phyloP scores from a whole-genome alignment of 208 protist species.

The Leishmania aethiopica region DNA sequence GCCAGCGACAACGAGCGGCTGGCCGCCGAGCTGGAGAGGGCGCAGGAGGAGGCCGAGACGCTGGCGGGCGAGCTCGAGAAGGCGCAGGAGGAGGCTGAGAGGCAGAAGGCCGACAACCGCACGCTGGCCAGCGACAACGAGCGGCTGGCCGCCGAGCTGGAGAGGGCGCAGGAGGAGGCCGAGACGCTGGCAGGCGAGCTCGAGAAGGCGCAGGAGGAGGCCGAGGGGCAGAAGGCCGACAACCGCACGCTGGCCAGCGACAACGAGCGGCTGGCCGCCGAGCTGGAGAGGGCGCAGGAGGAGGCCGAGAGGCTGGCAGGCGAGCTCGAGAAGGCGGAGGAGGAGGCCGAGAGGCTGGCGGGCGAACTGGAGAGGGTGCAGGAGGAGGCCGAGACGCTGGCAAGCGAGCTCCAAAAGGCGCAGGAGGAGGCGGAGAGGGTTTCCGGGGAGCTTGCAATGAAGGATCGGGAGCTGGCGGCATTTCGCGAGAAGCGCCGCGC shows the following conservation, averaged over 20 bases:
- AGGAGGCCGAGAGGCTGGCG: background rate
- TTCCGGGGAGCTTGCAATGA: background rate
- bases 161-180: background rate
- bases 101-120: background rate
- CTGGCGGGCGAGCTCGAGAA: background rate
- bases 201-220: background rate
- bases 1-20: background rate
- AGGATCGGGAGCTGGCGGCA: background rate
- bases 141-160: background rate
- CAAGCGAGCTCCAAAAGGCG: background rate
- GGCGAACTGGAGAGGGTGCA: background rate
- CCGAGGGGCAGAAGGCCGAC: background rate
- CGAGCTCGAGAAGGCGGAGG: background rate
- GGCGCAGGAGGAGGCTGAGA: background rate
- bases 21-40: background rate
- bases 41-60: background rate
- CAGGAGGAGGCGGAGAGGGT: background rate
- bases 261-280: background rate
- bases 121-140: background rate
- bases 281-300: background rate
- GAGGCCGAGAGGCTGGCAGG: background rate
- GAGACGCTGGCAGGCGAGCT: background rate
- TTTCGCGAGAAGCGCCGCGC: background rate
- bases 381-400: background rate
- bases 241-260: background rate